Evolutionary conservation across 345 rosid species (phyloP).

Genomic region (Gossypium anomalum): DNA sequence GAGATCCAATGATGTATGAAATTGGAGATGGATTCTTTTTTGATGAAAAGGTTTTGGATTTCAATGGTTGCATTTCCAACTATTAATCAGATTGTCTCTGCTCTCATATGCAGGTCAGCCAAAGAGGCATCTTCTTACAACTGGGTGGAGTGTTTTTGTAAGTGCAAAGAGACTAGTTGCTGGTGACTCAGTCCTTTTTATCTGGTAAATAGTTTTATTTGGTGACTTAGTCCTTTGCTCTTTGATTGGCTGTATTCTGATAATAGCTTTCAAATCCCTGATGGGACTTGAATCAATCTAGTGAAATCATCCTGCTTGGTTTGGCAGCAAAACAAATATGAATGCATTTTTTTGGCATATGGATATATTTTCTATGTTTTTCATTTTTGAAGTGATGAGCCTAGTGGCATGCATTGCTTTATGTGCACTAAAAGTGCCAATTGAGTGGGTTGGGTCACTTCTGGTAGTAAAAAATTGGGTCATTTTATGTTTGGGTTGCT

Average conservation of each 20-base stretch:
- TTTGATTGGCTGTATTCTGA: background rate
- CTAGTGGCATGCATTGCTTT: background rate
- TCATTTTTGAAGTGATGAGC: background rate
- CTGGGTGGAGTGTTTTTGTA: constrained; percentile 95
- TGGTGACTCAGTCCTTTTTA: constrained; percentile 90
- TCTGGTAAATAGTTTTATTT: constrained; percentile 48
- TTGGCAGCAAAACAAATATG: background rate
- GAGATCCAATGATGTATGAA: background rate
- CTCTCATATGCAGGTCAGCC: constrained; percentile 72
- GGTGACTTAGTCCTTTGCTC: background rate
- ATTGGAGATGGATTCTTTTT: background rate
- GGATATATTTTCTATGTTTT: background rate
- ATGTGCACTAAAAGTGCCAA: background rate
- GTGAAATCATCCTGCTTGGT: background rate
- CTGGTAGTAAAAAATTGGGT: no score
- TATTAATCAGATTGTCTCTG: constrained; percentile 7
- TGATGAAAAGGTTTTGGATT: background rate
- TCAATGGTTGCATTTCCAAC: background rate
- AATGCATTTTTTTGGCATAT: background rate
- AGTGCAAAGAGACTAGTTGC: constrained; percentile 86
- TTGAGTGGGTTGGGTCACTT: no score
- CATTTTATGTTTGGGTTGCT: no score
- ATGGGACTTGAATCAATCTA: background rate
- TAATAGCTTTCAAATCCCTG: background rate
- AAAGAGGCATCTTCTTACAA: constrained; percentile 92